phyloP scores from a whole-genome alignment of 768 basidiomycete genomes.

The Exsudoporus frostii region DNA sequence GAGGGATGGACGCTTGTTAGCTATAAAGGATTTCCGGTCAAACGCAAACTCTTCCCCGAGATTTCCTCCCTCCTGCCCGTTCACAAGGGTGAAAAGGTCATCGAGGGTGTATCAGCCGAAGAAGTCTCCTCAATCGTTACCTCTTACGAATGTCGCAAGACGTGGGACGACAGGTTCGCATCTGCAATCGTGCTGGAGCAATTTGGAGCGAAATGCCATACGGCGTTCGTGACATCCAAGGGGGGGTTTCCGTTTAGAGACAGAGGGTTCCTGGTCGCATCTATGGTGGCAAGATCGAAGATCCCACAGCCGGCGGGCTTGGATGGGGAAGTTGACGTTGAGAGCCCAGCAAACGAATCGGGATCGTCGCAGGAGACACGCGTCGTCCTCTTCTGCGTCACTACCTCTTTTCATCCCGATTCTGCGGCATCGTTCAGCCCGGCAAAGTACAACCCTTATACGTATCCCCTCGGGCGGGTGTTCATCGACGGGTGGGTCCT shows the following conservation, averaged over 20 bases:
- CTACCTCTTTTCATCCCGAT: conserved; percentile 76
- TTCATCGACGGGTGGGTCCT: conserved; percentile 94
- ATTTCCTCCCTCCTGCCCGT: conserved; percentile 81
- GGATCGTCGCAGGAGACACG: conserved; percentile 41
- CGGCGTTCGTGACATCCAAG: conserved; percentile 68
- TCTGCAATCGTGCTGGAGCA: conserved; percentile 67
- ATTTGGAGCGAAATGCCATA: conserved; percentile 72
- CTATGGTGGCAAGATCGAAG: conserved; percentile 62
- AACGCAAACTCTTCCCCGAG: conserved; percentile 70
- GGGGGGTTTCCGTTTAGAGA: conserved; percentile 89
- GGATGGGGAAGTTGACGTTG: conserved; percentile 39
- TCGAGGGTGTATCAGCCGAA: conserved; percentile 91
- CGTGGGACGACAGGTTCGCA: conserved; percentile 87
- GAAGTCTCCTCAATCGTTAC: conserved; percentile 76
- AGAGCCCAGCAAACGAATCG: conserved; percentile 16
- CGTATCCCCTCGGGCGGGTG: conserved; percentile 73
- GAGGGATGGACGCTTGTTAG: conserved; percentile 75
- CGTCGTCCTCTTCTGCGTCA: conserved; percentile 77
- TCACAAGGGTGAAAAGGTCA: conserved; percentile 84
- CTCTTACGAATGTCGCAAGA: conserved; percentile 66
- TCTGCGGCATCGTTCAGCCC: conserved; percentile 52
- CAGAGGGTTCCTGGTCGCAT: conserved; percentile 80
- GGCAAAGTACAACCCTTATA: conserved; percentile 72
- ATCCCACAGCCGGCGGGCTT: conserved; percentile 35
- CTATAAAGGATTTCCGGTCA: conserved; percentile 73